phyloP scores from a whole-genome alignment of 768 basidiomycete genomes.

The Boletus huronensis region DNA sequence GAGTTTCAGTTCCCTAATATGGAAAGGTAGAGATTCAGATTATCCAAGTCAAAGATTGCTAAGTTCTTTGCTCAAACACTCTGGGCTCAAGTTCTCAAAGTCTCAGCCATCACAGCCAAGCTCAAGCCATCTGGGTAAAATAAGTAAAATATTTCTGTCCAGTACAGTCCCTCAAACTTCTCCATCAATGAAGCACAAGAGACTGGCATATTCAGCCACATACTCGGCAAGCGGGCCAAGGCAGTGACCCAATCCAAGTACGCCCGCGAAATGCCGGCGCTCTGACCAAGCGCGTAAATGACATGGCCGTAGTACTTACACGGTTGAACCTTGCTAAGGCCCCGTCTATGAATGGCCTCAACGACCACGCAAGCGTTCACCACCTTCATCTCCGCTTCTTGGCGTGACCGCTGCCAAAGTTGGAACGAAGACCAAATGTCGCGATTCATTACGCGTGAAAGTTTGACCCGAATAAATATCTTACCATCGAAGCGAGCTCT shows the following conservation, averaged over 20 bases:
- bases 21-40: too few relatives aligned
- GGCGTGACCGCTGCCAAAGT: not conserved
- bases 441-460: not conserved
- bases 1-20: too few relatives aligned
- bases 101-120: too few relatives aligned
- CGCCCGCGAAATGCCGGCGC: not conserved
- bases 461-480: too few relatives aligned
- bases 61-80: too few relatives aligned
- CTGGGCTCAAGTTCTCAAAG: too few relatives aligned
- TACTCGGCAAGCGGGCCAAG: not conserved
- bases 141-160: too few relatives aligned
- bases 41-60: too few relatives aligned
- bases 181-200: not conserved
- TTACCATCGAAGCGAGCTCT: not conserved
- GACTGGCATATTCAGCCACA: not conserved
- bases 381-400: slow-evolving; percentile 2
- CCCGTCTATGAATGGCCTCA: not conserved
- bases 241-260: not conserved
- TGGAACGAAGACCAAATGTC: not conserved
- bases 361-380: not conserved
- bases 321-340: not conserved
- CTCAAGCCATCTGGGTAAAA: too few relatives aligned
- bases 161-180: not conserved
- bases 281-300: not conserved
- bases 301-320: too few relatives aligned